A percentile compares a stretch with the other conserved stretches of the same genome.
phyloP scores from a whole-genome alignment of 2,329 filamentous ascomycete genomes.

The Fusarium falciforme region DNA sequence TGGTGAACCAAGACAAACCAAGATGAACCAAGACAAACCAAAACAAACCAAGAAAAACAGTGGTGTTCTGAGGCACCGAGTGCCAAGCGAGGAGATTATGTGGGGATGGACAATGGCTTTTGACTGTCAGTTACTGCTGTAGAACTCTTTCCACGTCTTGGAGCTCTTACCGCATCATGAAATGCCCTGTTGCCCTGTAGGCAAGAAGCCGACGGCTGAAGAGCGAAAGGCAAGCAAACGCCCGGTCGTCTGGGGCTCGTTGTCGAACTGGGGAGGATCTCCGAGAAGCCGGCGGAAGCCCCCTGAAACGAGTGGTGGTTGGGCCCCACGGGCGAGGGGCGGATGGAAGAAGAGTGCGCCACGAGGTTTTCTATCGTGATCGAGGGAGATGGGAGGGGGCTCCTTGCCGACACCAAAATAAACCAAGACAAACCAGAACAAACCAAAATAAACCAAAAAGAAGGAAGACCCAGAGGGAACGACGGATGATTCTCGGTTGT shows the following conservation, averaged over 20 bases:
- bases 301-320: neutral
- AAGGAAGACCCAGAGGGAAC: neutral
- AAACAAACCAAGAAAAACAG: neutral
- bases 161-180: neutral
- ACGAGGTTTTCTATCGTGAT: neutral
- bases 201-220: neutral
- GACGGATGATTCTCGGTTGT: neutral
- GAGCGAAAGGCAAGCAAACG: neutral
- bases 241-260: neutral
- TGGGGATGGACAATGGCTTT: neutral
- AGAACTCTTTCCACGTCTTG: neutral
- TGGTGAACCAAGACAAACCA: neutral
- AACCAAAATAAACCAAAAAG: neutral
- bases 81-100: neutral
- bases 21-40: neutral
- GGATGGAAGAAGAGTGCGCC: neutral
- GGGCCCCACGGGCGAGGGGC: neutral
- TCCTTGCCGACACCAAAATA: neutral
- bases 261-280: neutral
- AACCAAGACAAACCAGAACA: neutral
- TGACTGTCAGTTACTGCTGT: neutral
- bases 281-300: neutral
- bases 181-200: neutral
- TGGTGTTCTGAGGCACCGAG: neutral
- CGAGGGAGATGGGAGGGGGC: neutral